Conservation (phyloP, 305 asterid genomes). For the Petunia hybrid region DNA sequence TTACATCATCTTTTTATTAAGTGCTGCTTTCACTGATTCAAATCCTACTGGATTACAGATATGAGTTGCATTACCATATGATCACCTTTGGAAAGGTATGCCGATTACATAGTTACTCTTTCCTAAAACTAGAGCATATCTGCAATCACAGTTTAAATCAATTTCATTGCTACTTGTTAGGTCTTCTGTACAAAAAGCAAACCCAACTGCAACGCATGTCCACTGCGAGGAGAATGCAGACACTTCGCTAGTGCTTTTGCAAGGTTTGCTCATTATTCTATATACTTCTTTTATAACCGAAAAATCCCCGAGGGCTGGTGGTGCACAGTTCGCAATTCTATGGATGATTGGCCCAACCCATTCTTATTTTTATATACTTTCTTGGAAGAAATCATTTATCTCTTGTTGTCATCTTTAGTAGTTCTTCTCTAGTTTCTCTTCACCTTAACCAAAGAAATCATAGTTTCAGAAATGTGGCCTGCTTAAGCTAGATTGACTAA, state of each 20-base stretch:
- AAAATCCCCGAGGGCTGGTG: too few species aligned
- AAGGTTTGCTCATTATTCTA: conserved; percentile 60
- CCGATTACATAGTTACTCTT: conserved; percentile 21
- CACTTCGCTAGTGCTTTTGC: conserved; percentile 99
- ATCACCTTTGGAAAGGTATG: conserved; percentile 98
- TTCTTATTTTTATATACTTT: conserved; percentile 2
- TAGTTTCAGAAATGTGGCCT: conserved; percentile 6
- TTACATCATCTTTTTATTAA: conserved; percentile 19
- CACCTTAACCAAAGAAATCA: conserved; percentile 17
- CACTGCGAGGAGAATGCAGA: conserved; percentile 99
- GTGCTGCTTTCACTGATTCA: conserved; percentile 41
- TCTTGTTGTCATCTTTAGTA: conserved; percentile 10
- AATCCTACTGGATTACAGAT: conserved; percentile 62
- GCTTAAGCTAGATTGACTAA: neutral
- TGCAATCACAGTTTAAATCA: conserved; percentile 34
- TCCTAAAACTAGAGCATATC: conserved; percentile 23
- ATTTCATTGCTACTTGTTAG: conserved; percentile 50
- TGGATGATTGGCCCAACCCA: too few species aligned
- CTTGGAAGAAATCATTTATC: neutral
- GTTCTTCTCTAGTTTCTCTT: conserved; percentile 20
- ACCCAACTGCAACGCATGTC: conserved; percentile 99
- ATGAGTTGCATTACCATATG: conserved; percentile 98
- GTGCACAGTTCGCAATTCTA: too few species aligned
- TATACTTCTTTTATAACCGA: neutral
- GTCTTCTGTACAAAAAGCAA: conserved; percentile 98